Conservation (phyloP, 441 rosid species). For the Iberis amara region DNA sequence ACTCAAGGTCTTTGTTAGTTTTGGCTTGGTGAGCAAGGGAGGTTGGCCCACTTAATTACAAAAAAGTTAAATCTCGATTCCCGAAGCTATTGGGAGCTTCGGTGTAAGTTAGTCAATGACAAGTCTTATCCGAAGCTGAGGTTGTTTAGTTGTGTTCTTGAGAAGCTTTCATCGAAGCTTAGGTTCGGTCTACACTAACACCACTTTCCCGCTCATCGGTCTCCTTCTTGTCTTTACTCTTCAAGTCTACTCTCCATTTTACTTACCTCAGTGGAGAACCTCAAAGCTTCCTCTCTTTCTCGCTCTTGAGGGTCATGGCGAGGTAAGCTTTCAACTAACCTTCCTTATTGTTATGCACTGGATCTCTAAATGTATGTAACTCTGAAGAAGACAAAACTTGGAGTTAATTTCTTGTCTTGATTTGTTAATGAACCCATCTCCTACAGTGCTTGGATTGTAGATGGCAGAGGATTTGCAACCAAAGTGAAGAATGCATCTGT, state of each 20-base stretch:
- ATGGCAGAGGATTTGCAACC: slow-evolving; percentile 60
- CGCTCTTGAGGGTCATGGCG: slow-evolving; percentile 37
- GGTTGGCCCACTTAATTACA: slow-evolving; percentile 30
- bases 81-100: slow-evolving; percentile 23
- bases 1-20: not conserved
- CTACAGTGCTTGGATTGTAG: slow-evolving; percentile 76
- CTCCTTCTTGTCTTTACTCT: too few species aligned
- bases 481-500: slow-evolving; percentile 58
- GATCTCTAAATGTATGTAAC: not conserved
- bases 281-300: slow-evolving; percentile 13
- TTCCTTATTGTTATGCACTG: not conserved
- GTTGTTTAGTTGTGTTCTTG: slow-evolving; percentile 16
- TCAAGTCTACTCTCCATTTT: slow-evolving; percentile 9
- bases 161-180: slow-evolving; percentile 31
- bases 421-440: not conserved
- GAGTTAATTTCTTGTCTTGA: not conserved
- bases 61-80: slow-evolving; percentile 21
- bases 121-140: slow-evolving; percentile 25
- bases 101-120: too few species aligned
- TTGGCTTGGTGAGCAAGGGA: slow-evolving; percentile 70
- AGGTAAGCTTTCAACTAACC: slow-evolving; percentile 37
- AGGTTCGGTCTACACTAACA: slow-evolving; percentile 22
- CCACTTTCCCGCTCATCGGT: slow-evolving; percentile 51
- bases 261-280: slow-evolving; percentile 40
- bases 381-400: not conserved